Conservation (phyloP, 805 yeast species). For the Candida odintsovae region DNA sequence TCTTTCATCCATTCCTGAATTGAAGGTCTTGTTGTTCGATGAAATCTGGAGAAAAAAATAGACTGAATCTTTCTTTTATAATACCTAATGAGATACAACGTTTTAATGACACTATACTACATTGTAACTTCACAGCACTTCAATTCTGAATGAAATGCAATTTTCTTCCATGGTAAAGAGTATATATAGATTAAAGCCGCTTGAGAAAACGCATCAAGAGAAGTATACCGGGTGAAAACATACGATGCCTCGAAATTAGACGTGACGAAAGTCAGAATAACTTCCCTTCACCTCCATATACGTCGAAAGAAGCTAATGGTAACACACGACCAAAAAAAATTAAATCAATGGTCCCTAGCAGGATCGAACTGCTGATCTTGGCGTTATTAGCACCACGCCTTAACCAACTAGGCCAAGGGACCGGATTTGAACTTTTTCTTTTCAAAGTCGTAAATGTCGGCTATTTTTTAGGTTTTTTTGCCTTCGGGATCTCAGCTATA, state of each 20-base stretch:
- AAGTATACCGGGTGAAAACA: neutral
- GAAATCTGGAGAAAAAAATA: slow-evolving; percentile 42
- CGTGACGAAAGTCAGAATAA: too few relatives aligned
- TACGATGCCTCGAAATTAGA: too few relatives aligned
- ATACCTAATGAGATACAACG: too few relatives aligned
- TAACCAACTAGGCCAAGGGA: slow-evolving; percentile 59
- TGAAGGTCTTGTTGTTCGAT: slow-evolving; percentile 71
- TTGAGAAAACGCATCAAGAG: neutral
- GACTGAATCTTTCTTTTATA: neutral
- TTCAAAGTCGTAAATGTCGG: neutral
- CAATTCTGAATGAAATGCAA: too few relatives aligned
- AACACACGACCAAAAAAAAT: too few relatives aligned
- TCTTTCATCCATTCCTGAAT: slow-evolving; percentile 47
- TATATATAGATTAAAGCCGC: too few relatives aligned
- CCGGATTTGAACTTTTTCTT: slow-evolving; percentile 17
- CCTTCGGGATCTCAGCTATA: neutral
- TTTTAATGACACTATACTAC: neutral
- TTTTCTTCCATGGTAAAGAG: too few relatives aligned
- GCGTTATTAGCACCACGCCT: slow-evolving; percentile 54
- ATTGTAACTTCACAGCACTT: too few relatives aligned
- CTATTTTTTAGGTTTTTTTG: neutral
- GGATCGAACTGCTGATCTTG: slow-evolving; percentile 83
- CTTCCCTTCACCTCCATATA: too few relatives aligned
- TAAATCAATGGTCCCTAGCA: slow-evolving; percentile 63
- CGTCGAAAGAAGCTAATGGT: too few relatives aligned